Evolutionary conservation across 2,329 filamentous ascomycete species (phyloP), one percentile per base, ranked within the genome.

Genomic region (Cytospora chrysosperma): DNA sequence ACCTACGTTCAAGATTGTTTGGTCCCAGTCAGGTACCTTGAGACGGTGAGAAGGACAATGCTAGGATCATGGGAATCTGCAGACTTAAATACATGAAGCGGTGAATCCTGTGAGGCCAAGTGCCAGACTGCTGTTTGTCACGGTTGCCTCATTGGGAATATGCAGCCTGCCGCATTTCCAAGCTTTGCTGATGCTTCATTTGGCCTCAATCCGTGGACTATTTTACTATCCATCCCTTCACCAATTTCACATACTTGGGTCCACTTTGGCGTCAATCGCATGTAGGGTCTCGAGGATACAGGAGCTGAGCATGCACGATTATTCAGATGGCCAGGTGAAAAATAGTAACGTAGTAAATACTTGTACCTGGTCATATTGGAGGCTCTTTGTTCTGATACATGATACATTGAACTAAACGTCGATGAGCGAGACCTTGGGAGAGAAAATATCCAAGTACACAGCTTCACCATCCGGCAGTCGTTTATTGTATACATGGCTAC

Each of bases 151-250:
- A 28, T 9, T 19, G 3, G 37, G 10, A 40, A 50, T 2, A 61
- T 61, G 37, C 59, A 61, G 27, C 27, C 30, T 49, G 40, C 59
- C 59, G 51, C 12, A 9, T 5, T 37, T 21, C n/a, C n/a, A 43
- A 21, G 17, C 32, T 51, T 12, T 19, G 4, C n/a, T 60, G 57
- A 24, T 53, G 58, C 50, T 27, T 47, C 43, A n/a, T 10, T 0
- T 54, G 19, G 34, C 34, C 19, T 32, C 26, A 47, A 30, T 9
- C 28, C 28, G 28, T n/a, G 9, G 28, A 30, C 30, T 13, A n/a
- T n/a, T n/a, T n/a, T n/a, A 59, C 5, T 5, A 17, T 49, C 12
- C 15, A 19, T 4, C n/a, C 17, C 17, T 40, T 19, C n/a, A n/a
- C n/a, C n/a, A n/a, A n/a, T n/a, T n/a, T 40, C 15, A 19, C 15